Base-by-base conservation (phyloP, 208 protist species). In the Angomonas deanei region DNA sequence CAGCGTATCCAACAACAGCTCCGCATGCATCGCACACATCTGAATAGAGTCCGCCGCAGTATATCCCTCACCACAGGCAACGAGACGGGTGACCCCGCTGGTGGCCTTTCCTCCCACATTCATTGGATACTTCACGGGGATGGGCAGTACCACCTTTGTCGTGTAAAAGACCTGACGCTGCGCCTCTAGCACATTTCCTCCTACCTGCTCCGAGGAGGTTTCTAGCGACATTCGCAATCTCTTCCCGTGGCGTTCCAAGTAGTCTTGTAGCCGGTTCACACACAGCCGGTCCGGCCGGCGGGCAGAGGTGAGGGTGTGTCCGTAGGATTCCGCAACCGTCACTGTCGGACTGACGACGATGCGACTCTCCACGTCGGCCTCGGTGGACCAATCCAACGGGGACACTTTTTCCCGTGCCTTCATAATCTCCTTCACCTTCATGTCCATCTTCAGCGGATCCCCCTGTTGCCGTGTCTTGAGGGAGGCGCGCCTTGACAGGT, bases 211-310 rank as follows among this genome's bases (percentile, higher is more conserved):
- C 0, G 46, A 61, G 28, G 69, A 61, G 15, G 59, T 55, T 19
- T 48, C 34, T 6, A 53, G 61, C 31, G 47, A 28, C 28, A 50
- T 65, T 8, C 88, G 78, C 3, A 82, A 48, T 10, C 67, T 47
- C 63, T 87, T 92, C 36, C 90, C 90, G 65, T 96, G 78, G 0
- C 90, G 84, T 68, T 96, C 86, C n/a, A 96, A 61, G 66, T 91
- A 96, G 72, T 96, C 90, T 1, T 71, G 67, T 13, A 93, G 64
- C 1, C 90, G 79, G 23, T 70, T 47, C 17, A 73, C 39, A 4
- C 74, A 77, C 48, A 74, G 68, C 8, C 30, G 50, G 52, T 96
- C 90, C 0, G 83, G 80, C 26, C 67, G 61, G 8, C 90, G 78
- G 33, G 93, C 84, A 11, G 73, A 74, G n/a, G 78, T 42, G 19